Conservation (phyloP, 2,329 filamentous ascomycete genomes). For the Xylaria sp. region DNA sequence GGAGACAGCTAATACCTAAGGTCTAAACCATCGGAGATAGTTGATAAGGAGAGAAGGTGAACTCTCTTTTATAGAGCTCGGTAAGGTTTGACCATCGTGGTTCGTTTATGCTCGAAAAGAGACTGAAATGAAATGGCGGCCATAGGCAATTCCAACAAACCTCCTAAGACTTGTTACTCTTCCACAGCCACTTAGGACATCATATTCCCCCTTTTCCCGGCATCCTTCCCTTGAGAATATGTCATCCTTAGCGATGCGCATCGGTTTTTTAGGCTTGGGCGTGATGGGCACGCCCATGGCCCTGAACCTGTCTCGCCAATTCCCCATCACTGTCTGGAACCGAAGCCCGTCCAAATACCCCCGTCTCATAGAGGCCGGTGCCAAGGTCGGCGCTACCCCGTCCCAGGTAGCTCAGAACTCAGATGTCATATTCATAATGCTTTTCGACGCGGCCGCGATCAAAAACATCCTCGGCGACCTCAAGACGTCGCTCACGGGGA, state of each 20-base stretch:
- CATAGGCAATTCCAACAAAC: neutral
- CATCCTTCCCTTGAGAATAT: neutral
- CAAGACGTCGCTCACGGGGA: slow-evolving; percentile 35
- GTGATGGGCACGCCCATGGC: slow-evolving; percentile 45
- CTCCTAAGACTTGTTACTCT: neutral
- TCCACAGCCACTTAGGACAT: neutral
- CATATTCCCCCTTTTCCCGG: neutral
- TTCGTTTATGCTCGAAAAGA: neutral
- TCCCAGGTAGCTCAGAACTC: slow-evolving; percentile 35
- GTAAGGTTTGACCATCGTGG: neutral
- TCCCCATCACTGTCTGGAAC: slow-evolving; percentile 41
- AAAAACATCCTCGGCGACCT: slow-evolving; percentile 37
- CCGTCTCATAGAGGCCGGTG: slow-evolving; percentile 31
- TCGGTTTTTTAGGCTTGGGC: slow-evolving; percentile 43
- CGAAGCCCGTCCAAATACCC: slow-evolving; percentile 38
- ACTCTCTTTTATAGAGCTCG: neutral
- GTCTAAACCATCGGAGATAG: neutral
- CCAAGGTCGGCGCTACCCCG: slow-evolving; percentile 34
- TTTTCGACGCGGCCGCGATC: slow-evolving; percentile 39
- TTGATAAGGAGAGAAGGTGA: neutral
- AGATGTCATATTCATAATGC: slow-evolving; percentile 42
- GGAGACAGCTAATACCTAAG: too few species aligned
- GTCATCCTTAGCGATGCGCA: slow-evolving; percentile 12
- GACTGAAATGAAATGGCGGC: neutral
- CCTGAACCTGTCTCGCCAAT: slow-evolving; percentile 39